Evolutionary conservation across 768 basidiomycete species (phyloP), one percentile per base, ranked within the genome.

Genomic region (Xanthoconium stramineum): DNA sequence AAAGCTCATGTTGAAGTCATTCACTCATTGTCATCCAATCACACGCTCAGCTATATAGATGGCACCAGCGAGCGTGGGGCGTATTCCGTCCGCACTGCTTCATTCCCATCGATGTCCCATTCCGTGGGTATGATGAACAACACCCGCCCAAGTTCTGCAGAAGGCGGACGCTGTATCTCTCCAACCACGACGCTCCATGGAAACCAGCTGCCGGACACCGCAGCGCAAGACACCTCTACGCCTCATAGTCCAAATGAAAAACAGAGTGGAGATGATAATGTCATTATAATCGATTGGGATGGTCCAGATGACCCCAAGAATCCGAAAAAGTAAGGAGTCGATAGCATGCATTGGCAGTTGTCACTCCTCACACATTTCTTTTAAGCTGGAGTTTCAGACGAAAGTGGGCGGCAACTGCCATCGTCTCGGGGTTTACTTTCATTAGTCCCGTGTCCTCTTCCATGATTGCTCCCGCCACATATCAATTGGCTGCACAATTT

Each of bases 381-480:
- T 11, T 52, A 84, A 68, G 87, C 64, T 88, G 87, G 86, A 64
- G 75, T 5, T 78, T 74, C 51, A 74, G 65, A 30, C 73, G 72
- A 61, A 89, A 86, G 75, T 88, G 86, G 88, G 79, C 75, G 0
- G 82, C 82, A 0, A 86, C 84, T 0, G 59, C 78, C n/a, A 76
- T 87, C 30, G 81, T 88, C 0, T 87, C 87, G 0, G 74, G 76
- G 0, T 89, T 86, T 65, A 85, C 87, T 0, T 85, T 88, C 64
- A 85, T 88, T 36, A 77, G 75, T 8, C 85, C 88, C 0, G 75
- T 90, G 0, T 83, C 88, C 0, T 91, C 89, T 5, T 81, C 87
- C 5, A 89, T 89, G 83, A 74, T 89, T 2, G 84, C 89, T 0
- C 88, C 88, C 0, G 88, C 88, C 0, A 72, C 76, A 0, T 56